Base-by-base conservation (phyloP, 2,329 filamentous ascomycete species). In the Ophiobolus disseminans region DNA sequence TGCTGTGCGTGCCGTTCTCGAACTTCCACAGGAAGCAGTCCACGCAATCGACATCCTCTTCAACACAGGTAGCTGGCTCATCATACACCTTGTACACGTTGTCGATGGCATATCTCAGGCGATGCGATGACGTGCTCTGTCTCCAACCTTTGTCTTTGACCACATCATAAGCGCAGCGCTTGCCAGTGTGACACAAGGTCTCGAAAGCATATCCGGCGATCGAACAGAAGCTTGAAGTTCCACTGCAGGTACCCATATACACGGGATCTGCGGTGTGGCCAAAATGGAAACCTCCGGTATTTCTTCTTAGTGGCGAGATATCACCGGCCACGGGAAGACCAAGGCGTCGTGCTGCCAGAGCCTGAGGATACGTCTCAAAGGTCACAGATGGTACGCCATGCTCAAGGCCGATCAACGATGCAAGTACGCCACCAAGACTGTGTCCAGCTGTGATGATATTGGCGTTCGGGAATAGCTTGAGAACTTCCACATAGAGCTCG, bases 21-120 rank as follows among this genome's bases (percentile, higher is more conserved):
- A 66, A 71, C 30, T 72, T 72, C 69, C 69, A 72, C 13, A 70
- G 34, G 42, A 62, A 69, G 39, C 69, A 72, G 43, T 72, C 69
- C 3, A 70, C 65, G 20, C 69, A 72, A 14, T 62, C 58, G 13
- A 70, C 62, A 21, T 68, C 69, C 38, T 71, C 69, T 14, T 69
- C 66, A 19, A 58, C 55, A 45, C 69, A 72, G n/a, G 55, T 58
- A 30, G 69, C 67, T 20, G 64, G 61, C 34, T 70, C 53, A 3
- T 70, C 61, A 39, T 72, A 72, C 25, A 66, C 66, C 31, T 57
- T 53, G 44, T 72, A 72, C 2, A 72, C 63, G 21, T 70, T 70
- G 10, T 70, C 67, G 11, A 72, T 71, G 4, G 69, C 63, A 32
- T 72, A 71, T 30, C 64, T 51, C 13, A 72, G 46, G 23, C 66